phyloP scores from a whole-genome alignment of 73 alveolate genomes.

The Paramecium sonneborni region DNA sequence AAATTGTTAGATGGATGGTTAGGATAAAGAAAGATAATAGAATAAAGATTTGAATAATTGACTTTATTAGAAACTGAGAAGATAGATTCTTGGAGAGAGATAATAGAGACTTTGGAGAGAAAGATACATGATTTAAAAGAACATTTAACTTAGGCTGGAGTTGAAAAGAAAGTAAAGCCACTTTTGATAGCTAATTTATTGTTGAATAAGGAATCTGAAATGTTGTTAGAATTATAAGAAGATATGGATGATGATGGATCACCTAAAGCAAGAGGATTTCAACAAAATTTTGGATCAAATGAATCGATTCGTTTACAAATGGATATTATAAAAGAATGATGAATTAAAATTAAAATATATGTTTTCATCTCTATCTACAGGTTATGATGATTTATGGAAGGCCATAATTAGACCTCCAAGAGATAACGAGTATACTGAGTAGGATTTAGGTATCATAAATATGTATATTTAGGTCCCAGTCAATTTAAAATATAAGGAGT shows the following conservation, averaged over 20 bases:
- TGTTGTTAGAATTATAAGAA: slow-evolving; percentile 9
- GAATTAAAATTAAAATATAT: background rate
- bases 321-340: slow-evolving; percentile 4
- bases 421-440: slow-evolving; percentile 81
- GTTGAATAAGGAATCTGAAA: slow-evolving; percentile 7
- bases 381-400: slow-evolving; percentile 95
- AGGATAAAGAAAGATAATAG: background rate
- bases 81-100: slow-evolving; percentile 37
- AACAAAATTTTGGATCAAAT: background rate
- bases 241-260: slow-evolving; percentile 28
- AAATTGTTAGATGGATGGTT: background rate
- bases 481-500: slow-evolving; percentile 80
- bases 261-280: background rate
- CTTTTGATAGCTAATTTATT: slow-evolving; percentile 2
- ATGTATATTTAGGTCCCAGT: slow-evolving; percentile 79
- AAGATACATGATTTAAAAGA: background rate
- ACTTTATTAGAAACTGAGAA: slow-evolving; percentile 12
- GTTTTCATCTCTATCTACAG: slow-evolving; percentile 64
- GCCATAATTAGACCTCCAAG: slow-evolving; percentile 99
- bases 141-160: slow-evolving; percentile 6
- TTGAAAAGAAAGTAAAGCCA: slow-evolving; percentile 32
- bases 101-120: background rate
- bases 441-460: slow-evolving; percentile 79
- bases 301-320: background rate
- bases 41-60: background rate